phyloP scores from a whole-genome alignment of 768 basidiomycete species.

The Auriscalpium orientale region DNA sequence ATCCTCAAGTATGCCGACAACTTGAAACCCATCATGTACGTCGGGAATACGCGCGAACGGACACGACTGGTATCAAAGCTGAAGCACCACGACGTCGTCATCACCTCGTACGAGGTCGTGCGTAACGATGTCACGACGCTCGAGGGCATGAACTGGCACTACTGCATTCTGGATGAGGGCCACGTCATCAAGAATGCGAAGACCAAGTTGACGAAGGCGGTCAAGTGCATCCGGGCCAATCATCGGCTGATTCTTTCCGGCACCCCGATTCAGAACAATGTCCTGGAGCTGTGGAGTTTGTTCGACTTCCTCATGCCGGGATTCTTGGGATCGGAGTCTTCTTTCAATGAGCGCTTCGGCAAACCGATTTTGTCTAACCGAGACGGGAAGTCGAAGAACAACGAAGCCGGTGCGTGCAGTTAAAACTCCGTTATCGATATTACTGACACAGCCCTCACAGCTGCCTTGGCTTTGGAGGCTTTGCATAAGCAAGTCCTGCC shows the following conservation, averaged over 20 bases:
- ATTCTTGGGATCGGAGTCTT: conserved; percentile 90
- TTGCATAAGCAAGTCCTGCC: conserved; percentile 99
- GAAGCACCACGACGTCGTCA: conserved; percentile 76
- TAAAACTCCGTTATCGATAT: not conserved
- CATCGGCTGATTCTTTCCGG: conserved; percentile 94
- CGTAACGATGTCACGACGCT: conserved; percentile 85
- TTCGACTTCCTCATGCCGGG: conserved; percentile 99
- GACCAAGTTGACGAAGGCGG: conserved; percentile 94
- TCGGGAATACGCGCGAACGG: conserved; percentile 81
- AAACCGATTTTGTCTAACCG: conserved; percentile 93
- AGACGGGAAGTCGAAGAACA: conserved; percentile 90
- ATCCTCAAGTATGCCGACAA: conserved; percentile 86
- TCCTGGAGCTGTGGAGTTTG: conserved; percentile 94
- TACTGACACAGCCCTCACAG: conserved; percentile 32
- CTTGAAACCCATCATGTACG: conserved; percentile 80
- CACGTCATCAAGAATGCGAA: conserved; percentile 99
- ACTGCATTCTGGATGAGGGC: conserved; percentile 96
- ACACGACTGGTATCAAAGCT: conserved; percentile 58
- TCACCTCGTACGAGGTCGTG: conserved; percentile 96
- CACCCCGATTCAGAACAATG: conserved; percentile 98
- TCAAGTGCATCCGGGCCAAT: conserved; percentile 83
- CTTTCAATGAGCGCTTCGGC: conserved; percentile 92
- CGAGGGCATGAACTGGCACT: conserved; percentile 76
- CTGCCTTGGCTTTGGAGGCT: conserved; percentile 89
- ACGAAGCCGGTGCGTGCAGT: conserved; percentile 77